phyloP scores from a whole-genome alignment of 108 stramenopile genomes.

The Cyclotella baltica region DNA sequence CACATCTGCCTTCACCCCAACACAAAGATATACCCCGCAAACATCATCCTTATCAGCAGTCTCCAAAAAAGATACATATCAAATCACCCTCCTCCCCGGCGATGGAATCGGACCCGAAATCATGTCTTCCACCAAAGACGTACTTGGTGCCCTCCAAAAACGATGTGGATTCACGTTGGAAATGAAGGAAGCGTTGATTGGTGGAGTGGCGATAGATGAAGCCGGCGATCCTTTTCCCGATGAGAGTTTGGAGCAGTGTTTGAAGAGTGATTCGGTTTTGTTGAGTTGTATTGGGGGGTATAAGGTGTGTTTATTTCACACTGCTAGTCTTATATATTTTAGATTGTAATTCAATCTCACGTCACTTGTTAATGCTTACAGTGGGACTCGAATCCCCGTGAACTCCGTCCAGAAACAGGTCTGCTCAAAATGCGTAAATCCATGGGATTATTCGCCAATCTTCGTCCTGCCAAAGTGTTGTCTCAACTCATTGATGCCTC shows the following conservation, averaged over 20 bases:
- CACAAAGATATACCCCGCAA: neutral
- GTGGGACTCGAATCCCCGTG: conserved; percentile 96
- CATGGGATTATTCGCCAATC: conserved; percentile 97
- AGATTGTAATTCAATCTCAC: no score
- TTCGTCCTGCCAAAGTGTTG: conserved; percentile 97
- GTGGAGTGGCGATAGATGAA: conserved; percentile 96
- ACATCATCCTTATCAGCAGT: conserved; percentile 59
- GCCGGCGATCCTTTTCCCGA: conserved; percentile 94
- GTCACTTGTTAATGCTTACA: neutral
- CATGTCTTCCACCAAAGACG: conserved; percentile 86
- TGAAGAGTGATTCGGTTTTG: conserved; percentile 91
- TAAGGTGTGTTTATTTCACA: conserved; percentile 53
- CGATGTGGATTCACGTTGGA: conserved; percentile 84
- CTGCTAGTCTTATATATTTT: neutral
- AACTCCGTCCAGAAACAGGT: conserved; percentile 95
- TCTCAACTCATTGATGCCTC: conserved; percentile 95
- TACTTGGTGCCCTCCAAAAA: conserved; percentile 65
- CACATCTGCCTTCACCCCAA: neutral
- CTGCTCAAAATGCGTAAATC: conserved; percentile 96
- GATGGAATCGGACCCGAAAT: conserved; percentile 96
- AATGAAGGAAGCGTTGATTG: conserved; percentile 95
- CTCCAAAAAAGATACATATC: conserved; percentile 85
- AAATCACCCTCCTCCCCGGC: conserved; percentile 88
- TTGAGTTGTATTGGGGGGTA: conserved; percentile 98
- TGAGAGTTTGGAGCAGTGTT: conserved; percentile 86